Evolutionary conservation across 345 rosid species (phyloP).

Genomic region (Diplotaxis tenuifolia): DNA sequence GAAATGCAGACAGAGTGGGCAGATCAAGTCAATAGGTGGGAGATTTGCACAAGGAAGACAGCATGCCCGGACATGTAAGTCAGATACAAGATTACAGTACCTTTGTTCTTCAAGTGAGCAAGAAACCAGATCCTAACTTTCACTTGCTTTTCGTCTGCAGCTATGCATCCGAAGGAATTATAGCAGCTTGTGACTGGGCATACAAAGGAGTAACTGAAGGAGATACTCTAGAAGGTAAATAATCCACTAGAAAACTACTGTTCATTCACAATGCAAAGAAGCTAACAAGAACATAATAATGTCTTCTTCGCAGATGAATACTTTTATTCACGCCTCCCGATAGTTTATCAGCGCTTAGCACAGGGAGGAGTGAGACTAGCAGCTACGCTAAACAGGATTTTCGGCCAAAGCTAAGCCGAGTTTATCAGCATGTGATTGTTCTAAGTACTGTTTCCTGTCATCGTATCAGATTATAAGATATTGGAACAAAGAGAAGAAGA

Average conservation of each 20-base stretch:
- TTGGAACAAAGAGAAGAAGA: background rate
- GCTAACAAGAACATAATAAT: conserved; percentile 21
- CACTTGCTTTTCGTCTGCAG: conserved; percentile 32
- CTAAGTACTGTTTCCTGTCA: background rate
- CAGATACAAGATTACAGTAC: conserved; percentile 3
- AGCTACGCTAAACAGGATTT: conserved; percentile 74
- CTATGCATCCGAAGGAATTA: conserved; percentile 79
- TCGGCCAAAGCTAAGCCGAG: conserved; percentile 28
- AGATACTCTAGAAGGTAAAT: conserved; percentile 55
- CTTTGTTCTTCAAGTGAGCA: background rate
- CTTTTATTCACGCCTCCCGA: conserved; percentile 66
- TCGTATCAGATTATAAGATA: background rate
- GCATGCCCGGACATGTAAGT: conserved; percentile 74
- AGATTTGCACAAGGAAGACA: conserved; percentile 54
- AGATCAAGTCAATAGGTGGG: conserved; percentile 65
- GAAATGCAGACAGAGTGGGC: conserved; percentile 62
- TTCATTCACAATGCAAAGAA: background rate
- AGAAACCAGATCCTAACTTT: background rate
- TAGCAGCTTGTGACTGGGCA: conserved; percentile 89
- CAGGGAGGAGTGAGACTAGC: conserved; percentile 86
- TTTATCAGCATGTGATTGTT: background rate
- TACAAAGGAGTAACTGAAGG: conserved; percentile 68
- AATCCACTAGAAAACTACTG: background rate
- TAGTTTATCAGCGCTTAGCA: conserved; percentile 64
- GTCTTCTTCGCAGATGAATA: conserved; percentile 57